Percentiles rank a stretch among this genome's conserved stretches.
These are phyloP conservation scores for Epichloe elymi DNA, from an alignment of 2,329 filamentous ascomycete genomes.

Conservation along the genomic window DNA sequence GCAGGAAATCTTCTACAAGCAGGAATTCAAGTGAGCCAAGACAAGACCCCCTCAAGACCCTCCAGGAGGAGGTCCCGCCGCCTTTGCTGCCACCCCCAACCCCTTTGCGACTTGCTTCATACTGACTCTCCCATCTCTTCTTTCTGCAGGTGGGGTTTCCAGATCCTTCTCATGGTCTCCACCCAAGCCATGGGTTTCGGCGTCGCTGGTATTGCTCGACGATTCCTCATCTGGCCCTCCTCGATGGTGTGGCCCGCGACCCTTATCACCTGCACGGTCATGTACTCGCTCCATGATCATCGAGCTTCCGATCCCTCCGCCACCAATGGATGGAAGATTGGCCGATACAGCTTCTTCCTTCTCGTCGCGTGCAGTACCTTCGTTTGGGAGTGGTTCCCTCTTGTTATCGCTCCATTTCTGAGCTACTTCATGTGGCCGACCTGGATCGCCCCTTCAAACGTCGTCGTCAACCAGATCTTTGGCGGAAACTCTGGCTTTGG, in stretches of 20 bases:
- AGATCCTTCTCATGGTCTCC: constrained; percentile 45
- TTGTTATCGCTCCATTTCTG: constrained; percentile 44
- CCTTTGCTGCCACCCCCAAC: no score
- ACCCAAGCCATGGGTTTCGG: constrained; percentile 53
- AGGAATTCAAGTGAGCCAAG: constrained; percentile 29
- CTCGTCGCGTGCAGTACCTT: constrained; percentile 37
- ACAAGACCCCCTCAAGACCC: no score
- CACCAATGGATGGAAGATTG: constrained; percentile 44
- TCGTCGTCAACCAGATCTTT: constrained; percentile 52
- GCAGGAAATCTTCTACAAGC: constrained; percentile 34
- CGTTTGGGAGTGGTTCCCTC: constrained; percentile 45
- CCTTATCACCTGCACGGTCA: constrained; percentile 47
- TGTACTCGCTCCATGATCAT: constrained; percentile 52
- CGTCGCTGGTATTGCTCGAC: constrained; percentile 43
- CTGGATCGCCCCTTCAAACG: constrained; percentile 49
- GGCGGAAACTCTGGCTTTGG: constrained; percentile 48
- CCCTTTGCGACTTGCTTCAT: neutral
- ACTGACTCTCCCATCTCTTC: constrained; percentile 11
- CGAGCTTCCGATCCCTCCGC: constrained; percentile 35
- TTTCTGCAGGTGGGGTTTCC: constrained; percentile 31
- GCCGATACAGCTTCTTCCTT: constrained; percentile 44
- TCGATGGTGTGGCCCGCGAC: constrained; percentile 53
- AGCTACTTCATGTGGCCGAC: constrained; percentile 46
- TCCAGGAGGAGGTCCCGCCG: no score
- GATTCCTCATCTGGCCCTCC: constrained; percentile 47